Base-by-base conservation (phyloP, 768 basidiomycete species). In the Lepiota subincarnata region DNA sequence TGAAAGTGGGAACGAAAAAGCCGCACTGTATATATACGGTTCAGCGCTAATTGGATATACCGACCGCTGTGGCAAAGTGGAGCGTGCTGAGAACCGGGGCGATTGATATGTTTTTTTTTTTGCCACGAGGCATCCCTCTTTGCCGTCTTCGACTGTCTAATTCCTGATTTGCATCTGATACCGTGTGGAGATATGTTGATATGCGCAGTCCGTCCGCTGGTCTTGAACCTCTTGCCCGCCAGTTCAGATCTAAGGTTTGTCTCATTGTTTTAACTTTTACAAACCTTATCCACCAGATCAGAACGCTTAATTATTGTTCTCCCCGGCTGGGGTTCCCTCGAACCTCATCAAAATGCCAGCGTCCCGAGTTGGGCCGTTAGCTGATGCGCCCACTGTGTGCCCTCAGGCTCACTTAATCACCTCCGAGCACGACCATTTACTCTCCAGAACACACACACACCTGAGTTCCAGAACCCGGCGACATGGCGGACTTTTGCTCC, bases 11-110 rank as follows among this genome's bases (percentile, higher is more conserved):
- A 49, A 34, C 35, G 55, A 34, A 14, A 43, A 51, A 40, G 39
- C 48, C 53, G 55, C 60, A 61, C 57, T 31, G 31, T 44, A 45
- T 52, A 52, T 43, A 52, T 52, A 44, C 34, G 19, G 44, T 22
- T 24, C 38, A 13, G 26, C 13, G 22, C 42, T 45, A 52, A 52
- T 45, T 52, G 42, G 50, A 24, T 39, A 42, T 43, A 31, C 31
- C 28, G 41, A 19, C 28, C 36, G 39, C 28, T 35, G 40, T 51
- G 48, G 38, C 39, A 18, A 42, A 36, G 50, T 52, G 50, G 50
- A 52, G 50, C 50, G 35, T 34, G 42, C 22, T 52, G 41, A 41
- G 19, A 36, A 52, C n/a, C n/a, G 50, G 50, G 50, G 35, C 50
- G 19, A 22, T 35, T 44, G 50, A 44, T 52, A 35, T 43, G 42